Base-by-base conservation (phyloP, 331 rosid species). In the Dryas integrifolia region DNA sequence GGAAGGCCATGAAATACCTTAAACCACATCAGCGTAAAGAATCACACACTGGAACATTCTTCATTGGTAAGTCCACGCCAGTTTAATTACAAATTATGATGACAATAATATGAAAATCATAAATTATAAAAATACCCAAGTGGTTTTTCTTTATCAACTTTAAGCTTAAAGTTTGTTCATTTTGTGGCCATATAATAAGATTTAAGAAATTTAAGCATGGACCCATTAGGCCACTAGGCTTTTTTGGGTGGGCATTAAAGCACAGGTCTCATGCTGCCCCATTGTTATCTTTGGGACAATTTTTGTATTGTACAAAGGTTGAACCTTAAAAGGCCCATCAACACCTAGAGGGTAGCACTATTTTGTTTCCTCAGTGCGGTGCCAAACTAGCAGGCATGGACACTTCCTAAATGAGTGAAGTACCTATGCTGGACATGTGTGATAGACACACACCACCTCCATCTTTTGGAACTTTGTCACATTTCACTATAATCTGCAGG, bases 1-100 rank as follows among this genome's bases (percentile, higher is more conserved):
- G 97, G 59, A 95, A 95, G 86, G 97, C 96, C 87, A 82, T 91
- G 92, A 95, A 91, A 58, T 95, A 89, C 85, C 97, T 95, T 56
- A 91, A 85, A 80, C 98, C 98, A 3, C 88, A 72, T 24, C 96
- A 88, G 65, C 82, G 75, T 6, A 86, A 88, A 80, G 97, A 91
- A 75, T 91, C 97, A 52, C 98, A 95, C 77, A 69, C 92, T 16
- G 88, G 85, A 55, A 87, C 97, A 35, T 91, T 95, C 86, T 91
- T 91, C 81, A 92, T 89, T 73, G 98, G 98, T 91, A 66, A 83
- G 96, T 78, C 35, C 57, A 43, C 3, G 0, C 6, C 24, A 38
- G 10, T 65, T 24, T 10, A 0, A 30, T 0, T 21, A 9, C 1
- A 41, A 73, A 26, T 6, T 50, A 51, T n/a, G 59, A 65, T 12